Percentiles rank a stretch among this genome's conserved stretches.
Evolutionary conservation across 1,284 basidiomycete species (phyloP).

Genomic region (Heterobasidion irregulare): DNA sequence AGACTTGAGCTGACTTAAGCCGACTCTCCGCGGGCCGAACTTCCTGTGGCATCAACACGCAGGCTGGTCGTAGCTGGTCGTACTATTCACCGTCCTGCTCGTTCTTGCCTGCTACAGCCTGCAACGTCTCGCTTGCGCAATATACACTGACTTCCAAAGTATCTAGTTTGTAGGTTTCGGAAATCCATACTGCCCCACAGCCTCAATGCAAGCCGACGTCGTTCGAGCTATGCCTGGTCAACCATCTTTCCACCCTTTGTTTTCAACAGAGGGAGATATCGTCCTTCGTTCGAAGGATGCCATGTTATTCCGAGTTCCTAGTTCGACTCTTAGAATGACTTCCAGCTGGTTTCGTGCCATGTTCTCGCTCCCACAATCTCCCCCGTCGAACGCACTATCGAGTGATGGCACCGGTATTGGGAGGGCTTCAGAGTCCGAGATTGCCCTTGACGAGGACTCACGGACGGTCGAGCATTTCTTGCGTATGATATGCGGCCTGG

Average conservation of each 20-base stretch:
- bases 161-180: not conserved
- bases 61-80: no score
- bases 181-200: no score
- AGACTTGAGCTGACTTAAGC: no score
- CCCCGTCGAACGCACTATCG: not conserved
- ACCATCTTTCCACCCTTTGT: conserved; percentile 30
- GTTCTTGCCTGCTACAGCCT: no score
- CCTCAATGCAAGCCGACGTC: not conserved
- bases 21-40: no score
- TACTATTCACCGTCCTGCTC: no score
- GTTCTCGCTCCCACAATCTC: conserved; percentile 46
- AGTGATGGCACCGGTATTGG: conserved; percentile 19
- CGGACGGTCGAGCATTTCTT: conserved; percentile 45
- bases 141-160: not conserved
- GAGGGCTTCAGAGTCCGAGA: conserved; percentile 14
- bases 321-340: conserved; percentile 49
- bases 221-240: not conserved
- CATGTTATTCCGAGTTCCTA: conserved; percentile 47
- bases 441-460: conserved; percentile 49
- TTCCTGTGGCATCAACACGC: no score
- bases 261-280: conserved; percentile 39
- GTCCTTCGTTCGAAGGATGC: conserved; percentile 35
- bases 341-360: conserved; percentile 55
- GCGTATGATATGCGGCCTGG: conserved; percentile 50
- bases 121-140: not conserved